Conservation (phyloP, 345 rosid genomes). For the Nephelium lappaceum region DNA sequence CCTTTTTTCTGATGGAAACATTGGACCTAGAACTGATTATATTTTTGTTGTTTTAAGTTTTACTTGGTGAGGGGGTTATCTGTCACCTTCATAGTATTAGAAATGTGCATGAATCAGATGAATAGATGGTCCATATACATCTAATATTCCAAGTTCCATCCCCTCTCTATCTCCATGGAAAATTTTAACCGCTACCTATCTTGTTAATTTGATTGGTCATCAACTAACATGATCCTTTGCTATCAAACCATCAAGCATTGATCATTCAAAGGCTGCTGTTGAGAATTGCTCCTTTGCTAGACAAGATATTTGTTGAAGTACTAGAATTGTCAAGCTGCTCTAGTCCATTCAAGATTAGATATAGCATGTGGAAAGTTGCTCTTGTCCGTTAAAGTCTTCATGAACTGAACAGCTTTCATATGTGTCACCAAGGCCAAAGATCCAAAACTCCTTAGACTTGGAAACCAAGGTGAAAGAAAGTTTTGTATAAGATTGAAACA, state of each 20-base stretch:
- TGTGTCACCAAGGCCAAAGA: neutral
- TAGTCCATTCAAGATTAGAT: neutral
- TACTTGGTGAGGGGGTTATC: neutral
- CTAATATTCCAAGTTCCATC: constrained; percentile 17
- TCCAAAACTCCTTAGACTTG: neutral
- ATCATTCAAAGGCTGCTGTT: constrained; percentile 21
- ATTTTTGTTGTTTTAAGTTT: neutral
- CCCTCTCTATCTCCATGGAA: neutral
- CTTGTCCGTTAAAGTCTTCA: neutral
- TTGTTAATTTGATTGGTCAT: neutral
- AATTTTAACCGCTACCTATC: neutral
- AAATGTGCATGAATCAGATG: constrained; percentile 1
- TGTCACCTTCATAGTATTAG: neutral
- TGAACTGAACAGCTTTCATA: neutral
- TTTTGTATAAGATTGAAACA: no score
- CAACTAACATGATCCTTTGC: neutral
- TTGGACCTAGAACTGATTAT: neutral
- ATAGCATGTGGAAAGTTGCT: neutral
- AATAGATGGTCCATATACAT: constrained; percentile 30
- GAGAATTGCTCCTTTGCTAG: constrained; percentile 30
- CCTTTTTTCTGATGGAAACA: neutral
- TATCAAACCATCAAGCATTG: neutral
- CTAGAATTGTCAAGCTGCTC: neutral
- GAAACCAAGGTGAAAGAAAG: no score
- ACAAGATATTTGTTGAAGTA: constrained; percentile 18